phyloP scores from a whole-genome alignment of 257 asterid genomes.

The Salvia miltiorrhiza region DNA sequence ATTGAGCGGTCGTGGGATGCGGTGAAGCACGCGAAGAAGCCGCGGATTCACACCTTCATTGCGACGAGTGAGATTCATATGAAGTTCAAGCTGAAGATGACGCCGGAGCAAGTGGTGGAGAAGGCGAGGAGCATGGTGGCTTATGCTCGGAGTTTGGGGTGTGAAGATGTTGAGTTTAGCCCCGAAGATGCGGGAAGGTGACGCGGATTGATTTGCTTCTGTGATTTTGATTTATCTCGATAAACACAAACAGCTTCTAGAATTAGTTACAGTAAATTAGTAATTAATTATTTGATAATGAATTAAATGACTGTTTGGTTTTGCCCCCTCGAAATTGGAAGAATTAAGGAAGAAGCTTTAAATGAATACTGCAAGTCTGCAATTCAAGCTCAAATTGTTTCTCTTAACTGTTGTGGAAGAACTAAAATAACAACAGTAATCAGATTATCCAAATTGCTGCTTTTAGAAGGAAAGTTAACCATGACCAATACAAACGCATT shows the following conservation, averaged over 20 bases:
- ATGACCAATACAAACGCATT: no score
- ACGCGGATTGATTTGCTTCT: not conserved
- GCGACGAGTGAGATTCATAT: conserved; percentile 97
- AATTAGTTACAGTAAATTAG: not conserved
- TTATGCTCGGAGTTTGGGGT: conserved; percentile 84
- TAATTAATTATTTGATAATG: not conserved
- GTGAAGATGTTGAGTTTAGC: conserved; percentile 90
- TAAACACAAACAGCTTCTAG: no score
- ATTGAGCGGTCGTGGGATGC: conserved; percentile 97
- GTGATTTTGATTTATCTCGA: not conserved
- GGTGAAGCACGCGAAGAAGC: conserved; percentile 73
- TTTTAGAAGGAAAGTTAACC: not conserved
- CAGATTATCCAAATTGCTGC: not conserved
- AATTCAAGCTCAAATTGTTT: not conserved
- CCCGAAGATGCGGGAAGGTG: conserved; percentile 99
- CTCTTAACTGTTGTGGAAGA: not conserved
- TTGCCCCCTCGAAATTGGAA: not conserved
- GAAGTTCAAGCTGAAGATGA: conserved; percentile 83
- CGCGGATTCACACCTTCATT: conserved; percentile 91
- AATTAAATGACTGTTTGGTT: not conserved
- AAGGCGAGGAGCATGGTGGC: conserved; percentile 90
- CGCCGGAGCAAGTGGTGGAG: conserved; percentile 67
- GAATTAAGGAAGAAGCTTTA: not conserved
- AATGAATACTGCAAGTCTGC: not conserved
- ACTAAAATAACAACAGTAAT: not conserved